Evolutionary conservation across 371 early-diverging fungal genomes (phyloP), one percentile per base, ranked within the genome.

Genomic region (Blakeslea trispora): DNA sequence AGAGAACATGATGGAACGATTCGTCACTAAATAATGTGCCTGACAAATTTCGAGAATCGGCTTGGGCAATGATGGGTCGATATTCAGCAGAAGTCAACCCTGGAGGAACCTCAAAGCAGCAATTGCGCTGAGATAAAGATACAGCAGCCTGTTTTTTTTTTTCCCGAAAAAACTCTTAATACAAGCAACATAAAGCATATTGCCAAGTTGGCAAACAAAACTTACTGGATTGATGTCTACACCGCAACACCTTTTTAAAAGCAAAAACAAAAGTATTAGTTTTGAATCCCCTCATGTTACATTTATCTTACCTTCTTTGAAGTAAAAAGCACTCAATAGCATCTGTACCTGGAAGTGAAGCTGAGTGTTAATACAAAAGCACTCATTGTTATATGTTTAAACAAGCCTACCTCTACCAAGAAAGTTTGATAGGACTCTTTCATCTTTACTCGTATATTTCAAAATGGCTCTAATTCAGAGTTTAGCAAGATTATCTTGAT

Each of bases 241-340:
- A 34, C 93, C 95, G 40, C 88, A 76, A 55, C 89, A 93, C 64
- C 84, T 84, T 63, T 14, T 17, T 41, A 52, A 23, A 45, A 50
- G 50, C n/a, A 14, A 42, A 18, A n/a, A n/a, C n/a, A n/a, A n/a
- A n/a, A n/a, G n/a, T n/a, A n/a, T 45, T 3, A 37, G 9, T 14
- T 3, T 14, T 14, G 2, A 37, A 13, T 37, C 23, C 11, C 43
- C 18, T 21, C 41, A 28, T 19, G 11, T 19, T 11, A 57, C 13
- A 24, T 21, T 34, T 24, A 11, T 35, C 55, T 28, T 73, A 88
- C 86, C 84, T 83, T 77, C 96, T 75, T 57, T 86, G 82, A 14
- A 92, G 69, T 47, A 95, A 69, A 49, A 93, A 90, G 39, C 88
- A 84, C 64, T 95, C 96, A n/a, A 94, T 95, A 9, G 92, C 92